These are phyloP conservation scores for Nemania serpens DNA, from an alignment of 2,329 filamentous ascomycete genomes.

Conservation along the genomic window DNA sequence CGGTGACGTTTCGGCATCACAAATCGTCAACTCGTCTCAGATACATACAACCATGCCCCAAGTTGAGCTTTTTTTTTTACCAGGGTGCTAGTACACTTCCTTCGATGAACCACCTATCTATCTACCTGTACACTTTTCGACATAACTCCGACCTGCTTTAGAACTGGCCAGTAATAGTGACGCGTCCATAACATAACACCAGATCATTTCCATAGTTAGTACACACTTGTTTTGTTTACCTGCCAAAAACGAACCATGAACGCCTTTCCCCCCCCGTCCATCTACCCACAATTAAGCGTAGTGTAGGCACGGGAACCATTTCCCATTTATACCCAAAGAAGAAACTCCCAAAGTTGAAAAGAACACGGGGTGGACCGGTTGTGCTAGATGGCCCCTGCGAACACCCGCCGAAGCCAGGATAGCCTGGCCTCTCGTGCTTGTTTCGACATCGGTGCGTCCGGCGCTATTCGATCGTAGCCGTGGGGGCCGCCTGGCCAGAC, in stretches of 20 bases:
- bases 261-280: not conserved
- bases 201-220: conserved; percentile 11
- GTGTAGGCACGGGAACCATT: not conserved
- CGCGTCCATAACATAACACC: conserved; percentile 2
- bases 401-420: conserved; percentile 38
- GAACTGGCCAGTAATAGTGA: conserved; percentile 4
- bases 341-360: not conserved
- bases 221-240: conserved; percentile 17
- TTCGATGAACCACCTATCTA: conserved; percentile 3
- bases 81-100: conserved; percentile 15
- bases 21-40: conserved; percentile 1
- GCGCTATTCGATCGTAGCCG: conserved; percentile 41
- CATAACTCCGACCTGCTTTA: conserved; percentile 3
- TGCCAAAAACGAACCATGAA: conserved; percentile 13
- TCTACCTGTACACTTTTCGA: not conserved
- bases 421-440: conserved; percentile 38
- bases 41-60: too few relatives aligned
- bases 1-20: not conserved
- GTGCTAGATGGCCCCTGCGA: conserved; percentile 25
- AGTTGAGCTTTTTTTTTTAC: not conserved
- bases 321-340: conserved; percentile 5
- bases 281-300: not conserved
- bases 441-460: conserved; percentile 37
- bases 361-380: not conserved
- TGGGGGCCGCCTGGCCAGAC: conserved; percentile 43